Conservation (phyloP, 1,284 basidiomycete genomes). For the Cryptococcus jaspeensis region DNA sequence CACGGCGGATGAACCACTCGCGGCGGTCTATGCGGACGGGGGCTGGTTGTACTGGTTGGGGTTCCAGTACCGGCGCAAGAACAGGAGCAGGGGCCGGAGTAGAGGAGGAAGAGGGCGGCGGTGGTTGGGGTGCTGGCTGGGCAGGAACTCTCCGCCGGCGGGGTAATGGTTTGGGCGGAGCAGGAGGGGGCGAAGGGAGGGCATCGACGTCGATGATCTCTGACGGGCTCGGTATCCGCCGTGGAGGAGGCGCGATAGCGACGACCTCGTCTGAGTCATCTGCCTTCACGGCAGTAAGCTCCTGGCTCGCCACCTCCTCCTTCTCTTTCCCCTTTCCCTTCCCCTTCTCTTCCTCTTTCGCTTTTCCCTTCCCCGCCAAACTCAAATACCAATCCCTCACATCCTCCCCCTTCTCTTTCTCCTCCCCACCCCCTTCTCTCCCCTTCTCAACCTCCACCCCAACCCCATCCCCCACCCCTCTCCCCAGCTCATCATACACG, state of each 20-base stretch:
- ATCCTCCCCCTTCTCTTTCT: conserved; percentile 14
- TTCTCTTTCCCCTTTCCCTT: background rate
- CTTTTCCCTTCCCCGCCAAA: background rate
- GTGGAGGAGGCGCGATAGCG: background rate
- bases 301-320: conserved; percentile 16
- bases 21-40: conserved; percentile 29
- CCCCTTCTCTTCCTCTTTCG: conserved; percentile 8
- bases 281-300: background rate
- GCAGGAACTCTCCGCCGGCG: background rate
- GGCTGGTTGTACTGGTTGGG: background rate
- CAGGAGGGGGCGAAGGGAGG: background rate
- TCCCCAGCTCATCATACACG: conserved; percentile 40
- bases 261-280: background rate
- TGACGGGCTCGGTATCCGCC: background rate
- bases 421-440: background rate
- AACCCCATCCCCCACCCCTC: conserved; percentile 28
- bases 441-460: conserved; percentile 26
- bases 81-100: background rate
- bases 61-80: no score
- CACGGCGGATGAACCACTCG: conserved; percentile 50
- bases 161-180: no score
- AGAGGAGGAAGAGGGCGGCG: background rate
- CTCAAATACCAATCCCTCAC: conserved; percentile 40
- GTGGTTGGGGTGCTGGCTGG: background rate
- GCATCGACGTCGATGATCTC: background rate